Evolutionary conservation across 768 basidiomycete species (phyloP).

Genomic region (Pholiota microspora): DNA sequence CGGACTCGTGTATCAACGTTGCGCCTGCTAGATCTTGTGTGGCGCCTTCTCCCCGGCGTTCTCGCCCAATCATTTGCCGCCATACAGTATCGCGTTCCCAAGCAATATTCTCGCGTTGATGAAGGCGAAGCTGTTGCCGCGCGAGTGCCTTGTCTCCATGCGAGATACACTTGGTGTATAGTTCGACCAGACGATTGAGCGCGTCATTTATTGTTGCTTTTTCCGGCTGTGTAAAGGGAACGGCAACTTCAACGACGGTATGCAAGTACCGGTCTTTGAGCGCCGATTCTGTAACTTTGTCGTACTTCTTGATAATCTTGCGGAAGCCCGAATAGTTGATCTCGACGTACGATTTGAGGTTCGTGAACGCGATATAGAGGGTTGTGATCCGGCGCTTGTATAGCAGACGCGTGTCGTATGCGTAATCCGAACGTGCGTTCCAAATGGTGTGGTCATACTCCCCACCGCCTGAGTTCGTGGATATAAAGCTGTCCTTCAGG

Average conservation of each 20-base stretch:
- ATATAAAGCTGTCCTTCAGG: constrained; percentile 51
- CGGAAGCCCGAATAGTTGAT: constrained; percentile 92
- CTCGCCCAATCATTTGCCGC: constrained; percentile 90
- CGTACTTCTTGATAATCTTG: constrained; percentile 97
- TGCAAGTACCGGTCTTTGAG: constrained; percentile 80
- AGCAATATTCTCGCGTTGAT: constrained; percentile 91
- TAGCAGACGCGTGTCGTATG: constrained; percentile 76
- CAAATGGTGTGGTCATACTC: constrained; percentile 54
- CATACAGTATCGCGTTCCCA: constrained; percentile 98
- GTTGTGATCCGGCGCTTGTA: constrained; percentile 89
- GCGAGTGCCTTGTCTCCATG: constrained; percentile 67
- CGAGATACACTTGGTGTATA: constrained; percentile 87
- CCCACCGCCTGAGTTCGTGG: constrained; percentile 19
- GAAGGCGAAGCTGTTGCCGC: constrained; percentile 76
- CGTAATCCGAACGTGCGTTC: constrained; percentile 77
- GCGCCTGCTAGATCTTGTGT: constrained; percentile 38
- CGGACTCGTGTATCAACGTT: constrained; percentile 41
- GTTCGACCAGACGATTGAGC: constrained; percentile 55
- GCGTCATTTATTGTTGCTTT: constrained; percentile 61
- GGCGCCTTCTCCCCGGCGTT: constrained; percentile 62
- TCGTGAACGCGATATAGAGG: constrained; percentile 73
- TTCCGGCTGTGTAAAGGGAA: constrained; percentile 65
- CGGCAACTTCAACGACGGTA: constrained; percentile 59
- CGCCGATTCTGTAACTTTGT: constrained; percentile 87
- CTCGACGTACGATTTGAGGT: constrained; percentile 84